Percentiles rank a stretch among this genome's conserved stretches.
These are phyloP conservation scores for Annulohypoxylon moriforme DNA, from an alignment of 495 filamentous ascomycete genomes.

Conservation along the genomic window DNA sequence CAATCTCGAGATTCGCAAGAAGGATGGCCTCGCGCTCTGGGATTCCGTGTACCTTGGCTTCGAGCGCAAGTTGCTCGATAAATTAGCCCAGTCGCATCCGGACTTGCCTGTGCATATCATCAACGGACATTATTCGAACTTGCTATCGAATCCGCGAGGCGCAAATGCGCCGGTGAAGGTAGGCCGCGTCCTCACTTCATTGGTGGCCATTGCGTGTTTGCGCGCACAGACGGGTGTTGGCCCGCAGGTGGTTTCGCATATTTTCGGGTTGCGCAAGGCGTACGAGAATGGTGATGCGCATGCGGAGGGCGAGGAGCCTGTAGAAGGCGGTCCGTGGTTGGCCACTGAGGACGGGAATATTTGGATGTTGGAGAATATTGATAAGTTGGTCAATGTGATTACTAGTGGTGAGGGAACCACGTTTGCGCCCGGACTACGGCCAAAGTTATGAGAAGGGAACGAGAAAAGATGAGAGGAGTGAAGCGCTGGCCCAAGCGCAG, in stretches of 20 bases:
- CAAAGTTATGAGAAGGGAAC: constrained; percentile 57
- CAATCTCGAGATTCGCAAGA: constrained; percentile 64
- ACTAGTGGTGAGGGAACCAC: constrained; percentile 65
- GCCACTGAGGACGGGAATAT: constrained; percentile 76
- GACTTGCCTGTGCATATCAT: constrained; percentile 83
- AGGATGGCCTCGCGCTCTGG: constrained; percentile 73
- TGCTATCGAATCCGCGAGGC: constrained; percentile 70
- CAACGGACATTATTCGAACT: constrained; percentile 73
- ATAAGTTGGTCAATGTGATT: constrained; percentile 73
- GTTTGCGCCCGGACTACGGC: constrained; percentile 67
- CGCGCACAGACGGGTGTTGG: constrained; percentile 80
- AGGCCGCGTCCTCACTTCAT: constrained; percentile 72
- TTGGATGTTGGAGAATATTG: constrained; percentile 77
- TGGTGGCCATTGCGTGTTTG: constrained; percentile 76
- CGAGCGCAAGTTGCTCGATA: constrained; percentile 72
- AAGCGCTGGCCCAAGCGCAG: neutral
- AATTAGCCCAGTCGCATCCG: constrained; percentile 73
- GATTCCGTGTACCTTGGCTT: constrained; percentile 77
- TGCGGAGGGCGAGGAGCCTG: constrained; percentile 59
- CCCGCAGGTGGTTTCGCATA: constrained; percentile 79
- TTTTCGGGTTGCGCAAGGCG: constrained; percentile 77
- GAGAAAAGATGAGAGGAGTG: neutral
- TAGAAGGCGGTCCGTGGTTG: constrained; percentile 70
- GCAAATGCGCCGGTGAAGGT: constrained; percentile 49
- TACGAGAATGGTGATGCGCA: constrained; percentile 71